A percentile compares a stretch with the other conserved stretches of the same genome.
Evolutionary conservation across 2,329 filamentous ascomycete genomes (phyloP).

Genomic region (Tolypocladium endophyticum): DNA sequence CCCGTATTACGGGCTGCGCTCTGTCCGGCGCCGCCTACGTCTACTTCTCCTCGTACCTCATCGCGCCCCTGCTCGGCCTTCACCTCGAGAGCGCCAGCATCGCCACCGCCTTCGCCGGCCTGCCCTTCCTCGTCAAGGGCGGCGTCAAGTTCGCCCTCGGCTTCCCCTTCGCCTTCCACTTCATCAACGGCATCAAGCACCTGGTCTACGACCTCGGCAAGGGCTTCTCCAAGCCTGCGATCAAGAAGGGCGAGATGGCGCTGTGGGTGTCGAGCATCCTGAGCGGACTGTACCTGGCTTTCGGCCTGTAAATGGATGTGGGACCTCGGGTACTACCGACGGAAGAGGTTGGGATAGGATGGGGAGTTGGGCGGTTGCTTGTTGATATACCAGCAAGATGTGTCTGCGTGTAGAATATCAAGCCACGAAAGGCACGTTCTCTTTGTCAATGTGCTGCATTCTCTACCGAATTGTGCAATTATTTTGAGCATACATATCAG

Average conservation of each 20-base stretch:
- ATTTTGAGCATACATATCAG: neutral
- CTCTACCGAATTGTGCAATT: neutral
- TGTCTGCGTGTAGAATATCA: neutral
- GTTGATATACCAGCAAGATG: neutral
- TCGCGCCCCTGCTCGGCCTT: constrained; percentile 60
- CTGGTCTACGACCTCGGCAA: constrained; percentile 39
- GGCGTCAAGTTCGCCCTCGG: constrained; percentile 42
- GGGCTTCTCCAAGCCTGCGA: constrained; percentile 38
- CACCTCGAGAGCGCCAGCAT: constrained; percentile 50
- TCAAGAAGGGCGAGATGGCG: constrained; percentile 33
- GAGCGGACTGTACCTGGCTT: constrained; percentile 33
- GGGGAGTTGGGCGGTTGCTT: neutral
- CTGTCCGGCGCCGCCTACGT: constrained; percentile 68
- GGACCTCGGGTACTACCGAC: neutral
- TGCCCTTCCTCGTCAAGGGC: constrained; percentile 50
- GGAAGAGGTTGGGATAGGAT: neutral
- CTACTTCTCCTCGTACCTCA: constrained; percentile 73
- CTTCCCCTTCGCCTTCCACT: constrained; percentile 51
- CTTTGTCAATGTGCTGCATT: neutral
- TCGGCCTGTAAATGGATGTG: constrained; percentile 29
- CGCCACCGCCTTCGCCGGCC: constrained; percentile 46
- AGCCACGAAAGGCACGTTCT: neutral
- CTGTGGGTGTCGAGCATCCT: constrained; percentile 37
- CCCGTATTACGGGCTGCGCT: constrained; percentile 72
- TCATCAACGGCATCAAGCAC: constrained; percentile 44